phyloP scores from a whole-genome alignment of 352 stramenopile species.

The Phytophthora crassamura region DNA sequence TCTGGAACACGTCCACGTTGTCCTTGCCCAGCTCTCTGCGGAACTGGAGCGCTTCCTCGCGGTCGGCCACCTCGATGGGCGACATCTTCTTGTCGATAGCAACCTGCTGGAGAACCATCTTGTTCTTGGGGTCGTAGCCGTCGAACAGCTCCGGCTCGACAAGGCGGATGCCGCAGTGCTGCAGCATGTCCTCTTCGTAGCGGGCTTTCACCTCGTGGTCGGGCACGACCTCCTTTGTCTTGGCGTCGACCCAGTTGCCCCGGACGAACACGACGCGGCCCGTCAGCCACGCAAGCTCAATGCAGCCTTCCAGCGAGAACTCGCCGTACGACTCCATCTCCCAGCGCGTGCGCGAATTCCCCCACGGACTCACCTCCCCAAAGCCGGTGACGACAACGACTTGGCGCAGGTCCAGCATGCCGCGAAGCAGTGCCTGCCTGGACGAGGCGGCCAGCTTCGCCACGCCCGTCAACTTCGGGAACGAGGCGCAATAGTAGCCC shows the following conservation, averaged over 20 bases:
- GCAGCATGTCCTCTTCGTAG: slow-evolving; percentile 85
- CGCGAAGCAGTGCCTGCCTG: slow-evolving; percentile 56
- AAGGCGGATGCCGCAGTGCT: slow-evolving; percentile 84
- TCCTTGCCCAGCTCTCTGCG: slow-evolving; percentile 81
- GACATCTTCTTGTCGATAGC: slow-evolving; percentile 91
- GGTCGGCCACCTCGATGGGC: slow-evolving; percentile 85
- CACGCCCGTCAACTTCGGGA: slow-evolving; percentile 61
- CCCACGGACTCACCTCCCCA: slow-evolving; percentile 88
- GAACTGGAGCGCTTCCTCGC: slow-evolving; percentile 85
- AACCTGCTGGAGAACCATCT: slow-evolving; percentile 86
- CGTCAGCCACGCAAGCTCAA: slow-evolving; percentile 89
- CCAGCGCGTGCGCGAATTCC: slow-evolving; percentile 87
- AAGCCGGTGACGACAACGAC: slow-evolving; percentile 87
- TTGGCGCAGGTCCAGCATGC: slow-evolving; percentile 86
- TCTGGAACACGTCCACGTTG: slow-evolving; percentile 86
- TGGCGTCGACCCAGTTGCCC: slow-evolving; percentile 85
- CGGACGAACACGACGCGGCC: slow-evolving; percentile 85
- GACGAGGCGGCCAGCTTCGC: slow-evolving; percentile 39
- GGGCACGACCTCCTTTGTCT: slow-evolving; percentile 77
- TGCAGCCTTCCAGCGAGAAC: slow-evolving; percentile 90
- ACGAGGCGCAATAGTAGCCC: slow-evolving; percentile 74
- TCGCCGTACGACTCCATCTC: slow-evolving; percentile 92
- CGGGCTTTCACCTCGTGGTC: slow-evolving; percentile 83
- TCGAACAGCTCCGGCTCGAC: slow-evolving; percentile 89
- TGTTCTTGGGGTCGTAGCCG: slow-evolving; percentile 90